phyloP scores from a whole-genome alignment of 2,329 filamentous ascomycete species.

The Ophiostoma perfectum region DNA sequence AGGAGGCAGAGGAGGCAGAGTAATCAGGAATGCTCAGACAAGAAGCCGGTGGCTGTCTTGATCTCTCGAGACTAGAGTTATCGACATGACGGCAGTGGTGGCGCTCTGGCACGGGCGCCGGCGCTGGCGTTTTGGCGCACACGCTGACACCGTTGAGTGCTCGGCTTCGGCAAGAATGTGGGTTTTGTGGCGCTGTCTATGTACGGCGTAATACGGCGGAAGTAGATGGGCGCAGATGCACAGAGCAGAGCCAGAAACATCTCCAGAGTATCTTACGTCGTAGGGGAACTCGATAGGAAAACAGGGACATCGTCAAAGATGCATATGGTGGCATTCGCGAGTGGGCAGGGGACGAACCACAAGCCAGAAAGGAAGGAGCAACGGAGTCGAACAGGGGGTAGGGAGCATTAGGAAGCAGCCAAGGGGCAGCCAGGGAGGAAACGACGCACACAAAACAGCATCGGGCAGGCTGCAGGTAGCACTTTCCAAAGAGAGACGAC shows the following conservation, averaged over 20 bases:
- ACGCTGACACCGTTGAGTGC: background rate
- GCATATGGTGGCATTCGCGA: background rate
- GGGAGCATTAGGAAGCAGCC: background rate
- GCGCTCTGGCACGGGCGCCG: background rate
- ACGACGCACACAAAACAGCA: background rate
- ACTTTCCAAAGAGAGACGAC: slow-evolving; percentile 1
- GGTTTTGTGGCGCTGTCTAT: background rate
- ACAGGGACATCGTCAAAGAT: background rate
- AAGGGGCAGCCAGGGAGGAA: too few species aligned
- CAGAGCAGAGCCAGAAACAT: background rate
- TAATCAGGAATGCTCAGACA: too few species aligned
- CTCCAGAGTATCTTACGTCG: background rate
- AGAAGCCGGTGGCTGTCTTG: background rate
- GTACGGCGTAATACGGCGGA: slow-evolving; percentile 1
- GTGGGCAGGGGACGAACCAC: background rate
- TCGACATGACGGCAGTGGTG: background rate
- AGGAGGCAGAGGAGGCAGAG: too few species aligned
- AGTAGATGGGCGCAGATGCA: background rate
- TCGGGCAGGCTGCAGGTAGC: background rate
- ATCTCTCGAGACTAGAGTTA: background rate
- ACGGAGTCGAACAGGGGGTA: background rate
- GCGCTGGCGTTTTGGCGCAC: background rate
- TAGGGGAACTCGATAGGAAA: background rate
- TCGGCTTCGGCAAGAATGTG: background rate
- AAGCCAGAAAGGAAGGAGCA: slow-evolving; percentile 2